Evolutionary conservation across 2,329 filamentous ascomycete genomes (phyloP), one percentile per base, ranked within the genome.

Genomic region (Plenodomus lindquistii): DNA sequence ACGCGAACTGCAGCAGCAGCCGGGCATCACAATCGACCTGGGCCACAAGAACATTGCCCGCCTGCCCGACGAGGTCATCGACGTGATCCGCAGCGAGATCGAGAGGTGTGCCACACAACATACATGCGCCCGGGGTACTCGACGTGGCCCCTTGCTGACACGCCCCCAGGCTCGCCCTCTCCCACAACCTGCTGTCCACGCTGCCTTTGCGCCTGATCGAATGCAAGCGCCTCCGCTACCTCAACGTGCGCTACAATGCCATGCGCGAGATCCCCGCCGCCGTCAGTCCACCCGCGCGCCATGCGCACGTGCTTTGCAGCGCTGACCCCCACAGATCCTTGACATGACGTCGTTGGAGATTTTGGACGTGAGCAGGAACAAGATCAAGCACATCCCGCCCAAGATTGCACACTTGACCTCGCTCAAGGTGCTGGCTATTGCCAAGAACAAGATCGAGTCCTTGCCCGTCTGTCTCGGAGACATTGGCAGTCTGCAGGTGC

Each of bases 281-380:
- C 57, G 85, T 87, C 78, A 54, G 84, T 77, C 42, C 43, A 19
- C 46, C 42, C 44, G 27, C 21, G 43, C 29, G 37, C 36, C 16
- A 41, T 16, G 46, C 16, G 15, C 16, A 17, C 13, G 22, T 38
- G 16, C 37, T 42, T 31, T 3, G 18, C 17, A 37, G 29, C 50
- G 37, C 46, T 63, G 42, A 57, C 55, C 21, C 37, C 18, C 29
- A n/a, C 67, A 96, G 91, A 83, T 97, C 49, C 92, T 93, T 69
- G 86, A 91, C 71, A 81, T 97, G 53, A 86, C 84, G 43, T 88
- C 91, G 27, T 82, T 97, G 46, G 92, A 97, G 74, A 96, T 97
- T 50, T 82, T 97, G 52, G 93, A 97, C 74, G 81, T 97, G 45
- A 92, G 91, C 69, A 85, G 89, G 62, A 97, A 97, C 70, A 90